These are phyloP conservation scores for Copromyces sp. DNA, from an alignment of 495 filamentous ascomycete genomes.

Conservation along the genomic window DNA sequence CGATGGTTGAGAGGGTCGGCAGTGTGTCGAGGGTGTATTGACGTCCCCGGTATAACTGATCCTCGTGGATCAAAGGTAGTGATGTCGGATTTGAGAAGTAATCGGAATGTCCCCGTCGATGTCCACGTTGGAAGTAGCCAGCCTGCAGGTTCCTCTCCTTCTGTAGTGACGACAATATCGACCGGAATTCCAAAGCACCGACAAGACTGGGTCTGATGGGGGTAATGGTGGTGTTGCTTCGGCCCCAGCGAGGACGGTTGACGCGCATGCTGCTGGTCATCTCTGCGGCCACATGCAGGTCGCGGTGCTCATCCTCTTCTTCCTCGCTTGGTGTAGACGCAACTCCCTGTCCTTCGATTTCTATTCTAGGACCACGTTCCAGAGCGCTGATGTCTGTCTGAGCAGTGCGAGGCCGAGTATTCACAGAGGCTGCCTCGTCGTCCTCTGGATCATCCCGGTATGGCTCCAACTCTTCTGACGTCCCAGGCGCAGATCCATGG, in stretches of 20 bases:
- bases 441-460: conserved; percentile 49
- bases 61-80: background rate
- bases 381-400: conserved; percentile 55
- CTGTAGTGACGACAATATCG: conserved; percentile 72
- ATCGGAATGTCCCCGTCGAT: conserved; percentile 46
- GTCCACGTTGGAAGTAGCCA: conserved; percentile 57
- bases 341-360: conserved; percentile 38
- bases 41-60: background rate
- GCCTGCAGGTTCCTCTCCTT: conserved; percentile 61
- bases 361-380: conserved; percentile 49
- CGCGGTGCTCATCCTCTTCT: conserved; percentile 59
- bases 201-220: conserved; percentile 89
- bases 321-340: conserved; percentile 50
- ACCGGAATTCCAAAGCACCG: conserved; percentile 87
- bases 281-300: conserved; percentile 64
- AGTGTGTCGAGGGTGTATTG: background rate
- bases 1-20: background rate
- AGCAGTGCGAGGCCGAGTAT: conserved; percentile 7
- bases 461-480: conserved; percentile 53
- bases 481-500: conserved; percentile 41
- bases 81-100: conserved; percentile 11
- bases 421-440: conserved; percentile 45
- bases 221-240: conserved; percentile 61
- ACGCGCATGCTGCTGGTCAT: conserved; percentile 91
- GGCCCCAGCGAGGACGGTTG: conserved; percentile 54